Conservation (phyloP, 371 early-diverging fungal genomes). For the Saksenaea vasiformis region DNA sequence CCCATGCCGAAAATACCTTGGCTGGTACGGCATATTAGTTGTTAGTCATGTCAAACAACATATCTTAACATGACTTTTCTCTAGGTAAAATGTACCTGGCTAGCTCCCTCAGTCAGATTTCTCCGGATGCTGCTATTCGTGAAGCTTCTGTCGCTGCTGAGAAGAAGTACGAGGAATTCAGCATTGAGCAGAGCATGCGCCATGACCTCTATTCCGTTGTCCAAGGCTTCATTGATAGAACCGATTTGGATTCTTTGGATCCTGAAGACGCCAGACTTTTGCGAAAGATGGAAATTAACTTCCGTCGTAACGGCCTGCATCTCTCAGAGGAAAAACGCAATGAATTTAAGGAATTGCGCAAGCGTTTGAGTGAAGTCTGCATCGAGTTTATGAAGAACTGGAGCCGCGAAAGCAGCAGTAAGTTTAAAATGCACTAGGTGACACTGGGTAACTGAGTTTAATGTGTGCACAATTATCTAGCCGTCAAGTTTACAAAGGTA, state of each 20-base stretch:
- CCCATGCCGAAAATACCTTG: slow-evolving; percentile 51
- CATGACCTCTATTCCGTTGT: slow-evolving; percentile 73
- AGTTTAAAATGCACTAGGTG: slow-evolving; percentile 9
- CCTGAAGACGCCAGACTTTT: slow-evolving; percentile 72
- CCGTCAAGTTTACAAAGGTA: slow-evolving; percentile 50
- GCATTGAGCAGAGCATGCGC: slow-evolving; percentile 78
- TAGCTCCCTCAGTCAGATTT: slow-evolving; percentile 67
- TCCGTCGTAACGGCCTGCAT: slow-evolving; percentile 72
- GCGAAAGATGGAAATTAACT: slow-evolving; percentile 62
- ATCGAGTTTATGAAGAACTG: slow-evolving; percentile 69
- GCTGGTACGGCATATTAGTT: slow-evolving; percentile 20
- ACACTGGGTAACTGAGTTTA: background rate
- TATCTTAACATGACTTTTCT: background rate
- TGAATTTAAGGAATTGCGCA: slow-evolving; percentile 62
- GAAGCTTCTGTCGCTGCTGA: slow-evolving; percentile 73
- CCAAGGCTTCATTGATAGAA: slow-evolving; percentile 54
- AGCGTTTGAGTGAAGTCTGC: slow-evolving; percentile 66
- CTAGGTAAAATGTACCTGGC: slow-evolving; percentile 49
- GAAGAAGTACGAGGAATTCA: slow-evolving; percentile 65
- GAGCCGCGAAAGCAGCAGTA: slow-evolving; percentile 60
- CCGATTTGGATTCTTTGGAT: slow-evolving; percentile 48
- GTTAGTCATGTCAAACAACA: background rate
- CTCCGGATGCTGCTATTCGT: slow-evolving; percentile 67
- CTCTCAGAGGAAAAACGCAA: slow-evolving; percentile 62
- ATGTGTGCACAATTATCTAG: slow-evolving; percentile 17